Conservation (phyloP, 2,329 filamentous ascomycete species). For the Tolypocladium guangdongense region DNA sequence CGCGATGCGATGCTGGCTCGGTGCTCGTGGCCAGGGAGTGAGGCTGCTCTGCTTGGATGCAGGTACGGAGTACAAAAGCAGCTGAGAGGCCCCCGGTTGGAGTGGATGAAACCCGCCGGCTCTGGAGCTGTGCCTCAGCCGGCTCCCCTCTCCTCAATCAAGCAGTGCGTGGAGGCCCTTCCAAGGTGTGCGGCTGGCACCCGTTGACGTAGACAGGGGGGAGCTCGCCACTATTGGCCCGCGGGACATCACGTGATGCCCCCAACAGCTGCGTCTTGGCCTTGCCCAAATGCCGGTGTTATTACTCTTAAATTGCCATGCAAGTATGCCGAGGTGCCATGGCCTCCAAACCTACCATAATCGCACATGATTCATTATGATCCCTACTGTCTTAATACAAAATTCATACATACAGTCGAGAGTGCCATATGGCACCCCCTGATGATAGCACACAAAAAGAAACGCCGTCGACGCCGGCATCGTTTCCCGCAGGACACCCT, state of each 20-base stretch:
- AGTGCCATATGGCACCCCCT: background rate
- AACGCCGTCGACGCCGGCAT: conserved; percentile 3
- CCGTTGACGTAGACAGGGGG: background rate
- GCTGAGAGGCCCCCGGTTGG: background rate
- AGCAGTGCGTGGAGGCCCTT: too few species aligned
- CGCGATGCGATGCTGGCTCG: conserved; percentile 1
- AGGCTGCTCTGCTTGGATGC: background rate
- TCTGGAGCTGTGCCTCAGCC: background rate
- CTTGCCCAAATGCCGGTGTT: too few species aligned
- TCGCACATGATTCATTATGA: background rate
- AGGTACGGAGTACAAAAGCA: background rate
- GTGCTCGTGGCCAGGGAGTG: background rate
- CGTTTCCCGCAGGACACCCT: background rate
- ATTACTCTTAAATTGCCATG: too few species aligned
- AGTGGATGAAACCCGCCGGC: background rate
- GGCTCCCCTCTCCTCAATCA: background rate
- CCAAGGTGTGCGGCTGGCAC: too few species aligned
- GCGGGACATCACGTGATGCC: too few species aligned
- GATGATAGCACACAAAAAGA: background rate
- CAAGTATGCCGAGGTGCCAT: too few species aligned
- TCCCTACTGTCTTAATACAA: background rate
- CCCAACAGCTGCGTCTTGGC: too few species aligned
- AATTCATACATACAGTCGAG: conserved; percentile 5
- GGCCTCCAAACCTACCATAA: too few species aligned
- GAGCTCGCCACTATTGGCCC: too few species aligned